A percentile compares a stretch with the other conserved stretches of the same genome.
Conservation (phyloP, 495 filamentous ascomycete genomes). For the Aspergillus sclerotiicarbonarius region DNA sequence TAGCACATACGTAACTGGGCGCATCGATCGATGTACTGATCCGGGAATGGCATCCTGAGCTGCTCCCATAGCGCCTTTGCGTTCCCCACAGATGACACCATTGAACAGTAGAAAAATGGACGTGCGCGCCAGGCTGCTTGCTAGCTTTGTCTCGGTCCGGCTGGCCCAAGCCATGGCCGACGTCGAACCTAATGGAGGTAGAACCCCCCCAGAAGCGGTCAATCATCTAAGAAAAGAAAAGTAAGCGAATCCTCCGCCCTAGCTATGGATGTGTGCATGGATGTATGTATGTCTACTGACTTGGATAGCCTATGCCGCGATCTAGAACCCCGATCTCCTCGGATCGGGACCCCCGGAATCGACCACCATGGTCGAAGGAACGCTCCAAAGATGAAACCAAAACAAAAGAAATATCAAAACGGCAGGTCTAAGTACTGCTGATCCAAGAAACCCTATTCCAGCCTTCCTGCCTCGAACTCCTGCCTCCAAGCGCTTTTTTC, state of each 20-base stretch:
- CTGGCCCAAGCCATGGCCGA: background rate
- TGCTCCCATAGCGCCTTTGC: background rate
- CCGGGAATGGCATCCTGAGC: background rate
- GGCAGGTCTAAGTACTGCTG: slow-evolving; percentile 24
- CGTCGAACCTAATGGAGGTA: background rate
- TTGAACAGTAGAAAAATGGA: slow-evolving; percentile 4
- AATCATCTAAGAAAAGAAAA: background rate
- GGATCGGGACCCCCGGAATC: slow-evolving; percentile 14
- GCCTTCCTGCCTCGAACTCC: slow-evolving; percentile 6
- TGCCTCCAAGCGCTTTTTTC: slow-evolving; percentile 11
- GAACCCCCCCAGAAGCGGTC: slow-evolving; percentile 7
- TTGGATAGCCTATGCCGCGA: slow-evolving; percentile 16
- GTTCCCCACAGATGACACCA: slow-evolving; percentile 9
- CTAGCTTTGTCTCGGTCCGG: slow-evolving; percentile 5
- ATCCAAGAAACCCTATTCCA: slow-evolving; percentile 12
- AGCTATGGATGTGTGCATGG: no score
- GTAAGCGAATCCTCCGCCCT: slow-evolving; percentile 1
- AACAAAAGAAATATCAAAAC: slow-evolving; percentile 23
- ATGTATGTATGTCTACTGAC: slow-evolving; percentile 8
- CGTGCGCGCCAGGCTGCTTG: slow-evolving; percentile 4
- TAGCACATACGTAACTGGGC: background rate
- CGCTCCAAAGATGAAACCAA: slow-evolving; percentile 27
- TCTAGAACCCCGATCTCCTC: slow-evolving; percentile 30
- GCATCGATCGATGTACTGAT: background rate
- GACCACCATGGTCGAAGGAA: slow-evolving; percentile 28